These are phyloP conservation scores for Caloboletus firmus DNA, from an alignment of 1,284 basidiomycete genomes.

Conservation along the genomic window DNA sequence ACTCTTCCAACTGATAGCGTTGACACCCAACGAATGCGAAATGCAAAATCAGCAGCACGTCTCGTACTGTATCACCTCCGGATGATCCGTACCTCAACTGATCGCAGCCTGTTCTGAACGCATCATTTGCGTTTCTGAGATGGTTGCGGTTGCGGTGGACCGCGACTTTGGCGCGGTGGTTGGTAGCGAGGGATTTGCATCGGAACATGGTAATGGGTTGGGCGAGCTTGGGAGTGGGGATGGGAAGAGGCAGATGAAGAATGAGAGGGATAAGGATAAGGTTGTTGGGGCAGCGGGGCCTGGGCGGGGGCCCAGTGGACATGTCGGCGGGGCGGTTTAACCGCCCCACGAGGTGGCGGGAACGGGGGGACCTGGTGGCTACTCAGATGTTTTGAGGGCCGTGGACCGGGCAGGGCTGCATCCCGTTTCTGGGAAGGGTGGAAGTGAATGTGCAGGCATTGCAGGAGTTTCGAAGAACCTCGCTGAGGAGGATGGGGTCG, in stretches of 20 bases:
- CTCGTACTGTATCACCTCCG: constrained; percentile 21
- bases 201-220: constrained; percentile 1
- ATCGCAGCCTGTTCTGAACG: constrained; percentile 9
- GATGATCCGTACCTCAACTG: constrained; percentile 32
- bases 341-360: constrained; percentile 26
- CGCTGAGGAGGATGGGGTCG: constrained; percentile 17
- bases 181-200: constrained; percentile 25
- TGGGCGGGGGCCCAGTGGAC: constrained; percentile 33
- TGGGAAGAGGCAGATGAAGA: constrained; percentile 13
- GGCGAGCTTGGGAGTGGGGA: constrained; percentile 6
- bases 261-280: constrained; percentile 32
- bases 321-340: constrained; percentile 20
- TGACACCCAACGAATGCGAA: constrained; percentile 17
- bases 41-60: constrained; percentile 22
- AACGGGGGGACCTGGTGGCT: constrained; percentile 19
- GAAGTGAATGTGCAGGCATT: constrained; percentile 30
- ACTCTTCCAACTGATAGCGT: constrained; percentile 23
- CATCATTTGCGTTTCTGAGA: constrained; percentile 22
- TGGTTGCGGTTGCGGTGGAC: not conserved
- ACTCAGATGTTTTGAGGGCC: constrained; percentile 5
- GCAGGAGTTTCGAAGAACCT: constrained; percentile 15
- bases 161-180: constrained; percentile 12
- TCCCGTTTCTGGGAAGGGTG: constrained; percentile 30
- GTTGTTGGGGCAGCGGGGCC: constrained; percentile 26
- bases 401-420: constrained; percentile 7